Percentiles rank a stretch among this genome's conserved stretches.
Conservation (phyloP, 1,284 basidiomycete species). For the Vanrija pseudolonga region DNA sequence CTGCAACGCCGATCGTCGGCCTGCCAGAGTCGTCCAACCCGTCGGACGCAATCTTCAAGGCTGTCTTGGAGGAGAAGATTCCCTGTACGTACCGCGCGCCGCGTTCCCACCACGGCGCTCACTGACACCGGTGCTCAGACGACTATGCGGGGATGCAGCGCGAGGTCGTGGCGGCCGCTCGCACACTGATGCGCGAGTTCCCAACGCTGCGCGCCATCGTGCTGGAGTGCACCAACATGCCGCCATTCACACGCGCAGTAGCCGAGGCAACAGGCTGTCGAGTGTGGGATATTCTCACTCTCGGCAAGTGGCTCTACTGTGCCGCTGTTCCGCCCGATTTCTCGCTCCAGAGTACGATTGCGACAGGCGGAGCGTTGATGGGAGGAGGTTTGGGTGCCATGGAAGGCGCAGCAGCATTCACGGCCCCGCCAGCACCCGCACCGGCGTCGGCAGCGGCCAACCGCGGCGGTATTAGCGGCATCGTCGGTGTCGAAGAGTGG, state of each 20-base stretch:
- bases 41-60: slow-evolving; percentile 18
- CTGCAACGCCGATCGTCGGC: slow-evolving; percentile 19
- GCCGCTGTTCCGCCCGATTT: slow-evolving; percentile 9
- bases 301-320: slow-evolving; percentile 24
- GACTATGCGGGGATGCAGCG: slow-evolving; percentile 28
- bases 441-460: too few species aligned
- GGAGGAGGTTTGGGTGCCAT: too few species aligned
- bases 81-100: slow-evolving; percentile 15
- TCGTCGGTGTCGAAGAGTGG: slow-evolving; percentile 6
- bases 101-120: neutral
- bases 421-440: neutral
- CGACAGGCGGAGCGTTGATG: too few species aligned
- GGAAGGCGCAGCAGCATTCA: too few species aligned
- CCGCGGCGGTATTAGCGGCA: neutral
- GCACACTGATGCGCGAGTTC: slow-evolving; percentile 7
- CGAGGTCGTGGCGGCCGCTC: slow-evolving; percentile 25
- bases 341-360: too few species aligned
- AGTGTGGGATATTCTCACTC: slow-evolving; percentile 25
- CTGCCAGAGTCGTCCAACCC: slow-evolving; percentile 15
- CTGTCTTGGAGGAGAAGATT: slow-evolving; percentile 17
- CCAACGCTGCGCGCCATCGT: slow-evolving; percentile 25
- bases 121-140: slow-evolving; percentile 16
- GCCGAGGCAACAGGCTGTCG: slow-evolving; percentile 20
- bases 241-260: slow-evolving; percentile 24
- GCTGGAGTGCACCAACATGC: slow-evolving; percentile 36